Evolutionary conservation across 1,139 yeast genomes (phyloP), one percentile per base, ranked within the genome.

Genomic region (Saccharomyces hybrid): DNA sequence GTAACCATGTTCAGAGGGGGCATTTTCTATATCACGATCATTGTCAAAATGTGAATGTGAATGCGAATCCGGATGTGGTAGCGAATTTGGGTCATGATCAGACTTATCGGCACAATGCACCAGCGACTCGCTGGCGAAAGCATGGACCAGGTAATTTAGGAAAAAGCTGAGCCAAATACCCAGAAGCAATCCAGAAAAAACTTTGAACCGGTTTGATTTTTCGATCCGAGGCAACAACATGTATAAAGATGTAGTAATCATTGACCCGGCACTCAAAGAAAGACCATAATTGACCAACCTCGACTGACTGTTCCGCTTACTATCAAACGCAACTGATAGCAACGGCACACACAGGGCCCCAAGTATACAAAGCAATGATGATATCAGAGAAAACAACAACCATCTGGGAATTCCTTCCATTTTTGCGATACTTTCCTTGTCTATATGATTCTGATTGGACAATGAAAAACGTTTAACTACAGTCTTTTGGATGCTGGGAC

Each of bases 31-130:
- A 16, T 16, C 42, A 50, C 60, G 62, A n/a, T 58, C 57, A 44
- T 59, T 61, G 23, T 49, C 50, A 42, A 13, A 55, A 44, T 55
- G 50, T n/a, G 42, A 55, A 47, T 59, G 64, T 1, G 52, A n/a
- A 49, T 60, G 65, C 20, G 54, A 47, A 30, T 59, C 63, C 23
- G 54, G 57, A 42, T 55, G 50, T n/a, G 42, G 4, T 7, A 14
- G 41, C 5, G 42, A 38, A 38, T 13, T 7, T 7, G 42, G 59
- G 9, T 52, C 61, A 23, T 58, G 71, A n/a, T 63, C 76, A 20
- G 66, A 68, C 13, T 63, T 74, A 63, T 90, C 97, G 16, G 82
- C 84, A 69, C 97, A 90, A 65, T 90, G 97, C 0, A 91, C 88
- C 28, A 91, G 80, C 31, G 95, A 84, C 64, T 88, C 88, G 56